Base-by-base conservation (phyloP, 164 flowering plant species). In the Macadamia tetraphylla region DNA sequence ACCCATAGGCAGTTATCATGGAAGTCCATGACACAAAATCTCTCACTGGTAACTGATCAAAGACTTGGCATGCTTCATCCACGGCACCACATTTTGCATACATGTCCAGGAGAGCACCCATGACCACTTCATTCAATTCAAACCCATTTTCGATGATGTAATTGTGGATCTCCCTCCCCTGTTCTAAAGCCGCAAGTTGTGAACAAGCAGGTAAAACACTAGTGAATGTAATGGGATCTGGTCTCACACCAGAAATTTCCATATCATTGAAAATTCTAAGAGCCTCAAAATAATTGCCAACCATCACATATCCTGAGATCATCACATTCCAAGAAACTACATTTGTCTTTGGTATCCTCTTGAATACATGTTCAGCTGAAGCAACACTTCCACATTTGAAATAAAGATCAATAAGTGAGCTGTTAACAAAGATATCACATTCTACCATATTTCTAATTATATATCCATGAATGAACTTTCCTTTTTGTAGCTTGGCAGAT, bases 31-130 rank as follows among this genome's bases (percentile, higher is more conserved):
- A 82, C 9, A 85, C 83, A 60, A 76, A 69, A 72, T 87, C 92
- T 74, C 75, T 84, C 52, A 75, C 77, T 1, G 81, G 83, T 63
- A 87, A 66, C 60, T 71, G 62, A 66, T 79, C 60, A 18, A 90
- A 88, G 58, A 88, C 79, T 12, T 18, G 17, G 15, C 58, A 71
- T 40, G 90, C 96, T 77, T 84, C 87, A 58, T 81, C 79, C 51
- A 88, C 80, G 3, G 85, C 88, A 57, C 96, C 96, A 61, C 91
- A 90, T 80, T 88, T 90, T 6, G 94, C 85, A 76, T 87, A 87
- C 90, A 90, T 88, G 67, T 90, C 94, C 17, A 88, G 77, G 23
- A 87, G 84, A 60, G 94, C 88, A 53, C 85, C 85, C 88, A 85
- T 81, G 60, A 88, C 87, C 23, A 82, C 64, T 70, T 88, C 86